Percentiles rank a stretch among this genome's conserved stretches.
These are phyloP conservation scores for Candida tibetensis DNA, from an alignment of 805 yeast genomes.

Conservation along the genomic window DNA sequence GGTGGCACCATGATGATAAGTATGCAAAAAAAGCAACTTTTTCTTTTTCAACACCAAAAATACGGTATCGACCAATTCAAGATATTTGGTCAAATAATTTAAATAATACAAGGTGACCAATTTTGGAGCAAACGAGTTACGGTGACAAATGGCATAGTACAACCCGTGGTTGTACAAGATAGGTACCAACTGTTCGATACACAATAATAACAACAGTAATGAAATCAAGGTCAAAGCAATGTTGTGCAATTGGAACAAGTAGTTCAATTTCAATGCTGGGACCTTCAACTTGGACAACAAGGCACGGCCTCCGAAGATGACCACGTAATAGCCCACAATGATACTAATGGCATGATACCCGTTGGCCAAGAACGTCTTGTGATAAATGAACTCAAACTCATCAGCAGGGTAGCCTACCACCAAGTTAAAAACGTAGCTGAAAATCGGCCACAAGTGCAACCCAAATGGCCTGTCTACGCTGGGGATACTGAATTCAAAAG, in stretches of 20 bases:
- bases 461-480: slow-evolving; percentile 51
- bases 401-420: slow-evolving; percentile 57
- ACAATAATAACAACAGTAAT: slow-evolving; percentile 59
- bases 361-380: slow-evolving; percentile 65
- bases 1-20: slow-evolving; percentile 98
- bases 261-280: slow-evolving; percentile 71
- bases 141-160: slow-evolving; percentile 77
- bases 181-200: slow-evolving; percentile 84
- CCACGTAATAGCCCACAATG: slow-evolving; percentile 39
- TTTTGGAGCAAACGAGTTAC: slow-evolving; percentile 76
- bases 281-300: slow-evolving; percentile 49
- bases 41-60: slow-evolving; percentile 90
- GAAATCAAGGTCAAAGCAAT: slow-evolving; percentile 69
- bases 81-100: slow-evolving; percentile 85
- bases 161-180: slow-evolving; percentile 71
- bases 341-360: slow-evolving; percentile 50
- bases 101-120: slow-evolving; percentile 83
- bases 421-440: slow-evolving; percentile 45
- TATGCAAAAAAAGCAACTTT: slow-evolving; percentile 87
- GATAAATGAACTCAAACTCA: slow-evolving; percentile 64
- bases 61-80: slow-evolving; percentile 87
- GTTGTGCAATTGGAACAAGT: slow-evolving; percentile 83
- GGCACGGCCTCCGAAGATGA: slow-evolving; percentile 68
- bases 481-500: slow-evolving; percentile 29
- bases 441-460: slow-evolving; percentile 65